Evolutionary conservation across 257 asterid genomes (phyloP), one percentile per base, ranked within the genome.

Genomic region (Ligustrum vulgare): DNA sequence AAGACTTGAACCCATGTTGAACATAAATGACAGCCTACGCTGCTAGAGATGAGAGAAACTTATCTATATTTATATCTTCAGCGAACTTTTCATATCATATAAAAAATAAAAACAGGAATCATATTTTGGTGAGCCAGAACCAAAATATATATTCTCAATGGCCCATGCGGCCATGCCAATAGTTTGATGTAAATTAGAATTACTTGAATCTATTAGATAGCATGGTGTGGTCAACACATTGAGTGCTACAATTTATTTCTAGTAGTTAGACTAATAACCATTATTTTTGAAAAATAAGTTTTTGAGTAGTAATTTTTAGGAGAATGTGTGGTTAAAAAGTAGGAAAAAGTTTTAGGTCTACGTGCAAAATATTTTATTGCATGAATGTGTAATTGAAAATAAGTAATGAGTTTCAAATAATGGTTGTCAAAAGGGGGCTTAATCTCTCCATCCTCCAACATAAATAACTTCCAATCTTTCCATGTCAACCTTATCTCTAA

Each of bases 401-500:
- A 28, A 28, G 31, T 28, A 28, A 28, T 1, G 31, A 28, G 31
- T 28, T 28, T 0, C 31, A 28, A 28, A 28, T 28, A 28, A 28
- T 28, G 31, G 31, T 28, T 28, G 31, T 28, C 31, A 28, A 28
- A 28, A 28, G 31, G 31, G 31, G 31, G 31, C 31, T 10, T 41
- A 71, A 36, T 71, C 41, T 34, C 28, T 72, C 67, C 3, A 68
- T 23, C 75, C 67, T 34, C 45, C 63, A 51, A 13, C 47, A 49
- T 32, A 28, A 18, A 71, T 60, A 74, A 71, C 73, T 35, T 39
- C 72, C 69, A 74, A 74, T 63, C 34, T 71, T 67, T 45, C 18
- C 56, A 45, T 13, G 56, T 45, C 56, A 45, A 15, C 8, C 56
- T 45, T n/a, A n/a, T 45, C 56, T 45, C 70, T 69, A 49, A 56